Conservation (phyloP, 192 early-diverging fungal genomes). For the Gaertneriomyces semiglobifer region DNA sequence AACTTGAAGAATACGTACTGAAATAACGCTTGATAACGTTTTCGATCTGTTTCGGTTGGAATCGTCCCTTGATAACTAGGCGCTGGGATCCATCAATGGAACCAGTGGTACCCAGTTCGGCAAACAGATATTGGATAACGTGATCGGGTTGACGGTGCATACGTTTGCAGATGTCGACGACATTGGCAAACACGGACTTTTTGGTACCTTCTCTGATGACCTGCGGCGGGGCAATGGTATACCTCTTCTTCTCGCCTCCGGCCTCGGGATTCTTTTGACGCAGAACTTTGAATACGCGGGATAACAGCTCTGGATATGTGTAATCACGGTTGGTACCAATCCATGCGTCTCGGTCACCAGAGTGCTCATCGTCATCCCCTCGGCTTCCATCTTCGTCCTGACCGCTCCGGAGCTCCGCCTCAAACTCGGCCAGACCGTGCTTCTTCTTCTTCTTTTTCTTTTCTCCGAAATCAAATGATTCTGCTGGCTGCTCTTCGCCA, state of each 20-base stretch:
- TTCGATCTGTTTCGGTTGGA: conserved; percentile 99
- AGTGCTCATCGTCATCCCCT: conserved; percentile 26
- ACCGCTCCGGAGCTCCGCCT: conserved; percentile 45
- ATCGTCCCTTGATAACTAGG: conserved; percentile 93
- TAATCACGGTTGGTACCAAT: conserved; percentile 87
- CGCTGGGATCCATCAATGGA: conserved; percentile 88
- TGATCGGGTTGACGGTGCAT: conserved; percentile 96
- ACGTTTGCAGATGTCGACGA: conserved; percentile 88
- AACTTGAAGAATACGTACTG: conserved; percentile 44
- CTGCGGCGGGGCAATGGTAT: conserved; percentile 90
- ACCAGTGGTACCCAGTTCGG: conserved; percentile 98
- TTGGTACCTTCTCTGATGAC: conserved; percentile 90
- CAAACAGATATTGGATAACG: conserved; percentile 95
- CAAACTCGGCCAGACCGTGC: conserved; percentile 77
- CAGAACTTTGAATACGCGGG: conserved; percentile 85
- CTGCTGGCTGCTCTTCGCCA: conserved; percentile 37
- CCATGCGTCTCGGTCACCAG: conserved; percentile 62
- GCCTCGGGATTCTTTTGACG: conserved; percentile 92
- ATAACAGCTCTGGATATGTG: conserved; percentile 85
- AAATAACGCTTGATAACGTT: conserved; percentile 96
- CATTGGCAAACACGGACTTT: conserved; percentile 94
- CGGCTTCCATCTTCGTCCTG: conserved; percentile 27
- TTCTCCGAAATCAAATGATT: conserved; percentile 60
- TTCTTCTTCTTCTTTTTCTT: conserved; percentile 83
- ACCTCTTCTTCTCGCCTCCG: conserved; percentile 87